Base-by-base conservation (phyloP, 2,329 filamentous ascomycete species). In the Monilinia polystroma region DNA sequence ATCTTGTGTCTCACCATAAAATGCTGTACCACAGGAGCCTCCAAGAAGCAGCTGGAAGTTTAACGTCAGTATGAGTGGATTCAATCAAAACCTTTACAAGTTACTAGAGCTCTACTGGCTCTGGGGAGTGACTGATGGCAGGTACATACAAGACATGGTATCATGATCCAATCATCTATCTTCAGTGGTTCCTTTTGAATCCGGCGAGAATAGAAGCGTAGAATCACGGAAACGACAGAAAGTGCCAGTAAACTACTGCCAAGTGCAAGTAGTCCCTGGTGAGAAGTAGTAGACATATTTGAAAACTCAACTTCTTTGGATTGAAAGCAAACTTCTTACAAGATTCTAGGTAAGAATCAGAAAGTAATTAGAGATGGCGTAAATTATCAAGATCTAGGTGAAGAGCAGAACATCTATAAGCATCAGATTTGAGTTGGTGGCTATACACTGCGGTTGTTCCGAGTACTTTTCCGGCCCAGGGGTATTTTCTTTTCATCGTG, bases 161-260 rank as follows among this genome's bases (percentile, higher is more conserved):
- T 38, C n/a, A 14, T 58, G n/a, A 45, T 35, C 55, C 38, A 58
- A 41, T 58, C 38, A 58, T 58, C 55, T 23, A 58, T 14, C 8
- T 57, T 57, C 55, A 43, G 12, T 20, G 55, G 32, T 23, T 1
- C 20, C 11, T 57, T 43, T n/a, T 43, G 55, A 4, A 20, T 11
- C 11, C 35, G 18, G 35, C 55, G 6, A 7, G 16, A 41, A 23
- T 57, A 57, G 4, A 43, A 43, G 35, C 55, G 5, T 38, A n/a
- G 7, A 20, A n/a, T 35, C 8, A 38, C 23, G 18, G 35, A 18
- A 12, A 43, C 41, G 8, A 18, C 16, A 20, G 35, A 18, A 7
- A 57, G 35, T 23, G n/a, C 55, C 12, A 57, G 55, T n/a, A 57
- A n/a, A n/a, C 14, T 41, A 43, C 29, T 43, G 18, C 35, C 35